Evolutionary conservation across 208 protist species (phyloP).

Genomic region (Balamuthia mandrillaris): DNA sequence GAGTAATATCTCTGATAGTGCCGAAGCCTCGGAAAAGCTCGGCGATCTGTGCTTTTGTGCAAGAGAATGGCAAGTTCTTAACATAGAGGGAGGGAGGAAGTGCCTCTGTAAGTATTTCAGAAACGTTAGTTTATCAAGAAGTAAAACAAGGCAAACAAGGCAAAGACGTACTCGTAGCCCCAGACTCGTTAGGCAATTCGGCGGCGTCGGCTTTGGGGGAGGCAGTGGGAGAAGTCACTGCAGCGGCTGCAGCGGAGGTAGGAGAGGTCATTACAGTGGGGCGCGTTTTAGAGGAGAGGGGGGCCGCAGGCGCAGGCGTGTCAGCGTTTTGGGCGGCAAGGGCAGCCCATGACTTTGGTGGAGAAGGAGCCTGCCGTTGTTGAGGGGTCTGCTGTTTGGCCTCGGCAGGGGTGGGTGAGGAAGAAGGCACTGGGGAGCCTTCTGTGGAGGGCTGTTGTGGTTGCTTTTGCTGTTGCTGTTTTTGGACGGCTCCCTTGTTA

Average conservation of each 20-base stretch:
- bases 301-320: neutral
- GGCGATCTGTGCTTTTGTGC: neutral
- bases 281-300: no score
- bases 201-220: neutral
- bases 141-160: neutral
- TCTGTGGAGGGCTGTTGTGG: neutral
- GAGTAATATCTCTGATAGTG: no score
- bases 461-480: neutral
- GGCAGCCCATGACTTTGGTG: neutral
- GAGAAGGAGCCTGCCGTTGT: neutral
- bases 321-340: neutral
- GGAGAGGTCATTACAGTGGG: no score
- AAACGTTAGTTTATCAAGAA: neutral
- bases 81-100: neutral
- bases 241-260: no score
- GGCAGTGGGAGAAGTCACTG: neutral
- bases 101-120: neutral
- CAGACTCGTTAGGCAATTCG: neutral
- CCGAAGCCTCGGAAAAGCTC: conserved; percentile 1
- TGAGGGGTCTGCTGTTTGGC: neutral
- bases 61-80: neutral
- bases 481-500: neutral
- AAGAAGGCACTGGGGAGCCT: neutral
- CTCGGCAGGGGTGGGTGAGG: neutral
- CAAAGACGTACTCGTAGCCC: neutral